Evolutionary conservation across 2,329 filamentous ascomycete genomes (phyloP), one percentile per base, ranked within the genome.

Genomic region (Aspergillus sojae): DNA sequence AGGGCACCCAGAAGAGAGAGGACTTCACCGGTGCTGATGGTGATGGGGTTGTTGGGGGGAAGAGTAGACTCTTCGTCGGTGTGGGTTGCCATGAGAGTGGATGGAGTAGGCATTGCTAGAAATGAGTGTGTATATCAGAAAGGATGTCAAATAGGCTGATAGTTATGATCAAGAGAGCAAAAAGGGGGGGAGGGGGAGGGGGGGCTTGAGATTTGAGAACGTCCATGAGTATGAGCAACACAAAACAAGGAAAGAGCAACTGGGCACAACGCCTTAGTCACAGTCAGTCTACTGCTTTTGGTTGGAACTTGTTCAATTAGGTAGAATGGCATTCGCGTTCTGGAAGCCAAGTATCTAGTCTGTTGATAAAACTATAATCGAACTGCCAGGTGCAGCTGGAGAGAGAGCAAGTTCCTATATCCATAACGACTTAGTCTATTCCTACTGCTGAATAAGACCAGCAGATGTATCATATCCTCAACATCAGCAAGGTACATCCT

Each of bases 1-100:
- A 75, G 61, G n/a, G 67, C 56, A 34, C 59, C 52, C 19, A 71
- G 64, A 14, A 76, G 68, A 4, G 63, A 52, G 53, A 71, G 57
- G 11, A 65, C 62, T 21, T 63, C 58, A 12, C 46, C 21, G 19
- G 65, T 43, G 26, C 58, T 62, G 60, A 65, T 60, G n/a, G 43
- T 50, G 19, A 64, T 60, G 34, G 56, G 21, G 36, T 56, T 52
- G 36, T 63, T 36, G 48, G 28, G 16, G 28, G 26, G 16, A 32
- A 26, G 45, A 19, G 45, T 14, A 14, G 21, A 9, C 21, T 48
- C 45, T 48, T 26, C 21, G 45, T 26, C 45, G 12, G 11, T 16
- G 45, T 16, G 21, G 45, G 45, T 9, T 48, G 45, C 45, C 45
- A 28, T 41, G 16, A n/a, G 39, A 41, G 39, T 16, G 28, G 21